Percentiles rank a stretch among this genome's conserved stretches.
Evolutionary conservation across 1,284 basidiomycete genomes (phyloP).

Genomic region (Ustilago cynodontis): DNA sequence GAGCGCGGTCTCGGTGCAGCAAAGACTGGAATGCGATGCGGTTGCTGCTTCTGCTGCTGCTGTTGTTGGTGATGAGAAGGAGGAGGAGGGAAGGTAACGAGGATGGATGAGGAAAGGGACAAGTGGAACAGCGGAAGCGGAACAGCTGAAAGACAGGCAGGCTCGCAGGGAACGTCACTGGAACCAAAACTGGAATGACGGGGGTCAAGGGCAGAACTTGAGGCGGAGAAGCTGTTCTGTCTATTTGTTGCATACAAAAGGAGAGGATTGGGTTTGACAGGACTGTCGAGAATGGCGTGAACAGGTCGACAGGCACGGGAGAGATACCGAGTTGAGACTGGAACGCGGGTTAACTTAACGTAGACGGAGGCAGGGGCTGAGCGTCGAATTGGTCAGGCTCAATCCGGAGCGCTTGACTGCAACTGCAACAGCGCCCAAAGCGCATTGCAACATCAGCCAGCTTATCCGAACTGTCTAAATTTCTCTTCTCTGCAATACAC

Average conservation of each 20-base stretch:
- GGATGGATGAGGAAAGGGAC: neutral
- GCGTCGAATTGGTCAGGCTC: neutral
- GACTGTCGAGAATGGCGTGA: neutral
- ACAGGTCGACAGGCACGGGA: neutral
- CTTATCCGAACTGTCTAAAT: conserved; percentile 5
- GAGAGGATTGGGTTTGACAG: neutral
- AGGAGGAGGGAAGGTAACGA: conserved; percentile 3
- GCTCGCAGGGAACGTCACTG: conserved; percentile 10
- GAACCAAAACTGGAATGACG: conserved; percentile 13
- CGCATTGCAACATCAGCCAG: neutral
- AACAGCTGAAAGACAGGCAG: neutral
- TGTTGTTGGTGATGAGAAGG: neutral
- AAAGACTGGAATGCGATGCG: conserved; percentile 34
- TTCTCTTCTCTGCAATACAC: neutral
- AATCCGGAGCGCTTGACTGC: too few species aligned
- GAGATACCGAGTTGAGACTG: neutral
- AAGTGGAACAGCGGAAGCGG: neutral
- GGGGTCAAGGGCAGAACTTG: neutral
- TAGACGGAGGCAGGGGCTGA: neutral
- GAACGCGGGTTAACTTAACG: neutral
- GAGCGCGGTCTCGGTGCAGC: conserved; percentile 22
- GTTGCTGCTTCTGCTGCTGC: neutral
- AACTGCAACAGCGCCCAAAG: neutral
- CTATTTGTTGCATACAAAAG: neutral
- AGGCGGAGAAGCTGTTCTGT: neutral